A percentile compares a stretch with the other conserved stretches of the same genome.
Evolutionary conservation across 345 rosid species (phyloP).

Genomic region (Eucalyptus sideroxylon): DNA sequence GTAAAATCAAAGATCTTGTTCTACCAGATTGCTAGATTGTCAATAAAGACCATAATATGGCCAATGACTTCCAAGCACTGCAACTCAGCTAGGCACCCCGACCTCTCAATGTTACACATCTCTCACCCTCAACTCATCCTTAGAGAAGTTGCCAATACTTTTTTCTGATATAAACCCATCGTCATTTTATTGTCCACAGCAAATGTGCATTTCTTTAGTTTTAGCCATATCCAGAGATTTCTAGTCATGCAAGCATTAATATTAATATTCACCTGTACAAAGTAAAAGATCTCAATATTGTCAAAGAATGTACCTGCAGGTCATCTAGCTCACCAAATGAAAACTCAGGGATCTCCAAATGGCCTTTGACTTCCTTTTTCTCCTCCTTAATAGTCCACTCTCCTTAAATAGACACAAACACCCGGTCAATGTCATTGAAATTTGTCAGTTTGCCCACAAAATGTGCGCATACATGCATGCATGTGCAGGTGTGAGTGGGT

Average conservation of each 20-base stretch:
- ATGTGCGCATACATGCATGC: neutral
- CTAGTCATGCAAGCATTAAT: neutral
- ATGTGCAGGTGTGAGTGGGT: neutral
- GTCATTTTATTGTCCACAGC: neutral
- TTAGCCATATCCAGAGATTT: neutral
- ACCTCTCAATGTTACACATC: neutral
- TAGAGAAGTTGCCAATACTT: neutral
- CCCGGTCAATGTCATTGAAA: neutral
- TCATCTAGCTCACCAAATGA: constrained; percentile 93
- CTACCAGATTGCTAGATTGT: neutral
- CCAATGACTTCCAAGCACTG: neutral
- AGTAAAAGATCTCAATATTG: neutral
- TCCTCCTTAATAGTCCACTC: constrained; percentile 76
- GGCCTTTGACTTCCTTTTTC: constrained; percentile 42
- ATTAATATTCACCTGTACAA: neutral
- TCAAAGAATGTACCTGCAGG: constrained; percentile 46
- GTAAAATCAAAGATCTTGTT: neutral
- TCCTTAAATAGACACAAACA: constrained; percentile 23
- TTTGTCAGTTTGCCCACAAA: neutral
- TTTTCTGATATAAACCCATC: neutral
- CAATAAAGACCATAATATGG: neutral
- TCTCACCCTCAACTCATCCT: neutral
- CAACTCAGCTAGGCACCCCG: neutral
- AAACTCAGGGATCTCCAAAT: constrained; percentile 70
- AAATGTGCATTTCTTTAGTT: neutral